These are phyloP conservation scores for Drosera spatulata DNA, from an alignment of 179 eudicot species.

Conservation along the genomic window DNA sequence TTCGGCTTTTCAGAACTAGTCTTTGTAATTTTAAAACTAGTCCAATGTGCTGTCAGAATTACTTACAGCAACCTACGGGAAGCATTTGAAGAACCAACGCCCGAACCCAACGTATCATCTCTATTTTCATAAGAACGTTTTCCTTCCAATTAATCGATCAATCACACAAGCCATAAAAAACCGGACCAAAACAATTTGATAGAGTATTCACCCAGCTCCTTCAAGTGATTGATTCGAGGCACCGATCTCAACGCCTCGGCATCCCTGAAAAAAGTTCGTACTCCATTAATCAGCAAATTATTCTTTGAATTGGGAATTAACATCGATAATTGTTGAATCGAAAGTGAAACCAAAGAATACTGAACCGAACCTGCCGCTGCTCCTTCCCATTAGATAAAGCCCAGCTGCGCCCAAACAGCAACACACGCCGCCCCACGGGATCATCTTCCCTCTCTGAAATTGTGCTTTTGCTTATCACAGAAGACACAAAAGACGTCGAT, in stretches of 20 bases:
- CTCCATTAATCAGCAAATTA: slow-evolving; percentile 3
- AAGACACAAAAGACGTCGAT: no score
- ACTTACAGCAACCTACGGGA: no score
- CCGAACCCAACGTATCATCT: no score
- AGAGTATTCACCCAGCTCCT: slow-evolving; percentile 62
- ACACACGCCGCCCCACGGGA: slow-evolving; percentile 82
- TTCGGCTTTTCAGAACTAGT: no score
- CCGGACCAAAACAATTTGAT: not conserved
- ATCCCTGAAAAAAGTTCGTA: slow-evolving; percentile 36
- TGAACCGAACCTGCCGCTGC: slow-evolving; percentile 45
- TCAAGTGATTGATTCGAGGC: slow-evolving; percentile 68
- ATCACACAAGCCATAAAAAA: not conserved
- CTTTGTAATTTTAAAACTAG: no score
- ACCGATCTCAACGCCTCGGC: slow-evolving; percentile 73
- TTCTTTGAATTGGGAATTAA: not conserved
- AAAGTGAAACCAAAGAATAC: not conserved
- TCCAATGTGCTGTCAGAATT: no score
- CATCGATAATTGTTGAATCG: not conserved
- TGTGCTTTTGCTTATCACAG: no score
- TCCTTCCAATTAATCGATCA: not conserved
- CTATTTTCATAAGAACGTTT: no score
- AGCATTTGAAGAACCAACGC: no score
- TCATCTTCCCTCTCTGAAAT: slow-evolving; percentile 23
- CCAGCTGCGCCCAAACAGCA: slow-evolving; percentile 91
- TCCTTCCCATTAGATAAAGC: slow-evolving; percentile 83